Conservation (phyloP, 176 grass and related monocot genomes). For the Oryza coarctata region DNA sequence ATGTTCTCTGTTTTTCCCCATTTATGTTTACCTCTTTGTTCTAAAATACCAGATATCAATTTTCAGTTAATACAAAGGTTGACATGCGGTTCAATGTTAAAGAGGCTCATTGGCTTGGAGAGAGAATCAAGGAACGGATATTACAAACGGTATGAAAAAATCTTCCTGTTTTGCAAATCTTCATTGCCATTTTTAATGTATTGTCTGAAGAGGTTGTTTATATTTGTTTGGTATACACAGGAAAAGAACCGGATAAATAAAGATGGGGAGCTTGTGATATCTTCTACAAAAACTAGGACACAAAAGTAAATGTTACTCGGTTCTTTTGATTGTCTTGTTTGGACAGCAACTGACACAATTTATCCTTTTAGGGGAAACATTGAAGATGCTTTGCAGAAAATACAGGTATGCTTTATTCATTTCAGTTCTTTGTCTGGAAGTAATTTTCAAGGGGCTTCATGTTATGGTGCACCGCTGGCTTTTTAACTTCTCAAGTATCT, state of each 20-base stretch:
- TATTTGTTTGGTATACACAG: slow-evolving; percentile 36
- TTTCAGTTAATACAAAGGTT: slow-evolving; percentile 96
- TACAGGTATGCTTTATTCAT: slow-evolving; percentile 59
- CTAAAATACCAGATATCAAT: neutral
- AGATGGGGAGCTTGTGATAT: slow-evolving; percentile 87
- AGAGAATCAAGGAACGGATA: slow-evolving; percentile 81
- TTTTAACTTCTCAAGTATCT: slow-evolving; percentile 16
- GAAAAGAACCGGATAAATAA: slow-evolving; percentile 98
- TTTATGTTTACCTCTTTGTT: neutral
- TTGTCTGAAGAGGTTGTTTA: slow-evolving; percentile 14
- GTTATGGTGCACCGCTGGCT: neutral
- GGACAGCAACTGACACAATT: slow-evolving; percentile 23
- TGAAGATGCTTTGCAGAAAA: slow-evolving; percentile 89
- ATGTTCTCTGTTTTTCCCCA: neutral
- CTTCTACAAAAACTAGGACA: slow-evolving; percentile 95
- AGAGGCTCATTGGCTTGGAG: slow-evolving; percentile 83
- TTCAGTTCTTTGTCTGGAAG: slow-evolving; percentile 8
- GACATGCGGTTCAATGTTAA: slow-evolving; percentile 98
- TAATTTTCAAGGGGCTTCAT: neutral
- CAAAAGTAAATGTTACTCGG: slow-evolving; percentile 64
- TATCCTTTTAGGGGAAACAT: slow-evolving; percentile 76
- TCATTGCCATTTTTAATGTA: neutral
- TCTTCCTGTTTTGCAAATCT: slow-evolving; percentile 14
- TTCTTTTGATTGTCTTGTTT: slow-evolving; percentile 19
- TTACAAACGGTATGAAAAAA: slow-evolving; percentile 68